Evolutionary conservation across 208 protist genomes (phyloP).

Genomic region (Trypanosoma grayi): DNA sequence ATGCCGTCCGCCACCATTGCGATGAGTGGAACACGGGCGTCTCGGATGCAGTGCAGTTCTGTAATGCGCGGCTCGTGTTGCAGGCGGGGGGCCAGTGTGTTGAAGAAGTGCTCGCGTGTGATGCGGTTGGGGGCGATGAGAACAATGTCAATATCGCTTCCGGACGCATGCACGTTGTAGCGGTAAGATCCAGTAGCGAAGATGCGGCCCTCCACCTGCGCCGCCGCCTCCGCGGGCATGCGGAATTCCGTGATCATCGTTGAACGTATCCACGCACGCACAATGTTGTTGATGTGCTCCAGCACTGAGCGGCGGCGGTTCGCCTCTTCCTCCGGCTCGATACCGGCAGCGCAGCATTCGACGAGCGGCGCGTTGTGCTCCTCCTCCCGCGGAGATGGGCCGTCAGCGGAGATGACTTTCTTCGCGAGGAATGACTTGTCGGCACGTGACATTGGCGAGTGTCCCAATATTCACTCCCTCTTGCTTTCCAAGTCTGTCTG

Average conservation of each 20-base stretch:
- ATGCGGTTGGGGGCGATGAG: constrained; percentile 93
- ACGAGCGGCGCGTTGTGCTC: constrained; percentile 63
- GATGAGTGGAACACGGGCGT: constrained; percentile 97
- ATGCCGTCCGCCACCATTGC: constrained; percentile 95
- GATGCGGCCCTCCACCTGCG: constrained; percentile 91
- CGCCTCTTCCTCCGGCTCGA: constrained; percentile 88
- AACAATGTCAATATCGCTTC: constrained; percentile 98
- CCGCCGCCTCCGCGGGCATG: constrained; percentile 82
- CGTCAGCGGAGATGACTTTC: constrained; percentile 79
- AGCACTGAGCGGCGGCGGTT: constrained; percentile 80
- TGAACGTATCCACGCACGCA: constrained; percentile 83
- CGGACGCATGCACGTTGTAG: constrained; percentile 96
- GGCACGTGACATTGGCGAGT: constrained; percentile 11
- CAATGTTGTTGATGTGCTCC: constrained; percentile 79
- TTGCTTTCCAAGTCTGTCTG: not conserved
- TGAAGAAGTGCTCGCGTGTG: constrained; percentile 94
- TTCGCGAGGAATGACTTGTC: constrained; percentile 73
- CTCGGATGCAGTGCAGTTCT: constrained; percentile 87
- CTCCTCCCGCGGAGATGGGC: constrained; percentile 69
- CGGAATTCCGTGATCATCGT: constrained; percentile 90
- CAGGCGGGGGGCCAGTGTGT: constrained; percentile 78
- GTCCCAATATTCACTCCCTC: not conserved
- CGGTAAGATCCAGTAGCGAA: constrained; percentile 98
- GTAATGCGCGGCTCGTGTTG: constrained; percentile 73
- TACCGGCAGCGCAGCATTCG: constrained; percentile 72